Conservation (phyloP, 129 eudicot genomes). For the Pulicaria dysenterica region DNA sequence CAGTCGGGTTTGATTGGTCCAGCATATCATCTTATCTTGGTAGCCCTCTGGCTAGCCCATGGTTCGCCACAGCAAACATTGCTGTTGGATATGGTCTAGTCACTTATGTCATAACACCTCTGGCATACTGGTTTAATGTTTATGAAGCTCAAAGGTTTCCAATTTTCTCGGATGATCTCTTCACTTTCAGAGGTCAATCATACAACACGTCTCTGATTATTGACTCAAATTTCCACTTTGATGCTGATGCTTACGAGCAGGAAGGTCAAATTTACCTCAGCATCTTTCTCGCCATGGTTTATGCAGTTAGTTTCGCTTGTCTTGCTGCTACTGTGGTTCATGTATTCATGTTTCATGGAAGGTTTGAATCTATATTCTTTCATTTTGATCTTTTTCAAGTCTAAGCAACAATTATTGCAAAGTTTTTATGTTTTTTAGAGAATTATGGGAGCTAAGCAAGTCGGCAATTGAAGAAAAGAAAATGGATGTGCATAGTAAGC, state of each 20-base stretch:
- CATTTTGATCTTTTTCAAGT: background rate
- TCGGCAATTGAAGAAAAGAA: constrained; percentile 57
- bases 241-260: constrained; percentile 56
- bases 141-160: constrained; percentile 67
- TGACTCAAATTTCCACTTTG: constrained; percentile 63
- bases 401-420: background rate
- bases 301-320: constrained; percentile 78
- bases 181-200: constrained; percentile 52
- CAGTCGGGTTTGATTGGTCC: constrained; percentile 69
- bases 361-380: constrained; percentile 36
- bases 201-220: constrained; percentile 62
- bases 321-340: constrained; percentile 68
- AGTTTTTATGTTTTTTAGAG: constrained; percentile 40
- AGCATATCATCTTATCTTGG: constrained; percentile 74
- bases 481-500: constrained; percentile 64
- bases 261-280: constrained; percentile 68
- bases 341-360: constrained; percentile 70
- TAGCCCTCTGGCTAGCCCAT: constrained; percentile 79
- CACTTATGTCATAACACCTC: constrained; percentile 59
- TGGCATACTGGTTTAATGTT: constrained; percentile 58
- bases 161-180: constrained; percentile 68
- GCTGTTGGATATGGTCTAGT: constrained; percentile 54
- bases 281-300: constrained; percentile 55
- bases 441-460: constrained; percentile 63
- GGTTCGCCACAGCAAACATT: constrained; percentile 76